Evolutionary conservation across 2,329 filamentous ascomycete genomes (phyloP), one percentile per base, ranked within the genome.

Genomic region (Dactylonectria macrodidyma): DNA sequence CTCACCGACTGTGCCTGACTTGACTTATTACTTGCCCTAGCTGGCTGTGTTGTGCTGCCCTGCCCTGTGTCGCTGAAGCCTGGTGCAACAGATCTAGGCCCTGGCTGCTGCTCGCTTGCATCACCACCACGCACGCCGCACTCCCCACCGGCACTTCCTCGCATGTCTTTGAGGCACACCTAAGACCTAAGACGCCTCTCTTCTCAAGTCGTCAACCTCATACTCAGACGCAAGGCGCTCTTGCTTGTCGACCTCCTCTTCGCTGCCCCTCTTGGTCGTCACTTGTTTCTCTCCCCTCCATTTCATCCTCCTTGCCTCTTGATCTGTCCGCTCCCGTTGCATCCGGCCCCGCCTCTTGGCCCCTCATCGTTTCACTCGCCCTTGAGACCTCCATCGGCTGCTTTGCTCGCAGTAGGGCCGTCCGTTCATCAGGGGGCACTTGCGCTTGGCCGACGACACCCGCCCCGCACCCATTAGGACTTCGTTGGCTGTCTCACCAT

Each of bases 71-170:
- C 60, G 59, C 65, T 66, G 66, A 66, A 68, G 71, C 67, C 41
- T 68, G 73, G 71, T 76, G 63, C 58, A 61, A 71, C 73, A 70
- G 71, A 76, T 76, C 74, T 75, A 76, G 74, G 74, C 74, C 74
- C 73, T 76, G 70, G 70, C 65, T 72, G 26, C 74, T 66, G 74
- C 73, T 74, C 73, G 74, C 74, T 76, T 76, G 74, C 74, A 75
- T 76, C 74, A 76, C 74, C 74, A 76, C 73, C 66, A 75, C 72
- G 71, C 73, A 74, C 73, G 72, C 71, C 72, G 63, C 65, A 62
- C 68, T 67, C 71, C 73, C 74, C 73, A 72, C 73, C 73, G 74
- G 73, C 73, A 75, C 76, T 76, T 76, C 69, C 65, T 62, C 59
- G 71, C 60, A 68, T 68, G 66, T 69, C 65, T 72, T 66, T 72